These are phyloP conservation scores for Globisporangium spinosum DNA, from an alignment of 352 stramenopile genomes.

Conservation along the genomic window DNA sequence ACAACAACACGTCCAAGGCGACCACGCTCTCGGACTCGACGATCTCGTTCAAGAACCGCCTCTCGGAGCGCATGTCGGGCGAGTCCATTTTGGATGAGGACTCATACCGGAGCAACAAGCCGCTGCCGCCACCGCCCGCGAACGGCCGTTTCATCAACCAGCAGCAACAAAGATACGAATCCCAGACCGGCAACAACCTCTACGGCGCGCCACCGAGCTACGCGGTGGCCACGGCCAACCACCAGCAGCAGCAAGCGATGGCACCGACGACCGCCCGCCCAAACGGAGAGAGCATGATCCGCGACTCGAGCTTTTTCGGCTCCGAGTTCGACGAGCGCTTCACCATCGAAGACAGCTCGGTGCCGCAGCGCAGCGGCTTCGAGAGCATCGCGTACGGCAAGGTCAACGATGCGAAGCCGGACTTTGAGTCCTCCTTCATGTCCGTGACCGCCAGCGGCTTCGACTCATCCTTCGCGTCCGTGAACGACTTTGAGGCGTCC, in stretches of 20 bases:
- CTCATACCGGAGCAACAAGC: constrained; percentile 2
- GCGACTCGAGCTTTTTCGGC: constrained; percentile 19
- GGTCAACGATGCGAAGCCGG: background rate
- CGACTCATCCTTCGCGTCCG: background rate
- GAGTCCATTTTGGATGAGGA: constrained; percentile 13
- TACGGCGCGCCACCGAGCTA: constrained; percentile 5
- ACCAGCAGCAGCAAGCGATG: background rate
- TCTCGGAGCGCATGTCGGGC: constrained; percentile 18
- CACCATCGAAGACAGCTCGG: constrained; percentile 12
- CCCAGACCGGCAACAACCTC: background rate
- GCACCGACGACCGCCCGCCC: background rate
- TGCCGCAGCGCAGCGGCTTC: background rate
- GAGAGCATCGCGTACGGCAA: constrained; percentile 11
- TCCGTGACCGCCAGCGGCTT: constrained; percentile 5
- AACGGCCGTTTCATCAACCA: background rate
- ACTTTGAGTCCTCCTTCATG: constrained; percentile 12
- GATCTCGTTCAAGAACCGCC: constrained; percentile 15
- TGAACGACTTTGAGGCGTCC: constrained; percentile 11
- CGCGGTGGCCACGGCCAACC: background rate
- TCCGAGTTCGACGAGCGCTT: constrained; percentile 14
- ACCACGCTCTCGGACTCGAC: constrained; percentile 9
- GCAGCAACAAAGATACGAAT: background rate
- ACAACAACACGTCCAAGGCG: constrained; percentile 22
- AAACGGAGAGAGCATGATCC: background rate
- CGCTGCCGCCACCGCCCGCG: background rate